These are phyloP conservation scores for Vairimorpha ceranae DNA, from an alignment of 371 early-diverging fungal genomes.

Conservation along the genomic window DNA sequence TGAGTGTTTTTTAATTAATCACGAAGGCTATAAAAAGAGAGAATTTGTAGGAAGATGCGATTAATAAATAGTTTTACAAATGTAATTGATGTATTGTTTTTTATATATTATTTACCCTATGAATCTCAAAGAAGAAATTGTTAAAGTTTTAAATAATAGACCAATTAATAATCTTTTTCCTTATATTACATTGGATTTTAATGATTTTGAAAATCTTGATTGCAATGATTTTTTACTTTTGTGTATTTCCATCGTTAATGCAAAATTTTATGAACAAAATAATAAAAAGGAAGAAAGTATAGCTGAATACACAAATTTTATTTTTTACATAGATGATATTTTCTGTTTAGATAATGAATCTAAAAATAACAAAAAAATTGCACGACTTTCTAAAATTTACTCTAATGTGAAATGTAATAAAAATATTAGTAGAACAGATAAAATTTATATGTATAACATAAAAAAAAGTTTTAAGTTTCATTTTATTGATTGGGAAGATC, in stretches of 20 bases:
- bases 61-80: constrained; percentile 25
- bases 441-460: constrained; percentile 10
- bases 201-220: not conserved
- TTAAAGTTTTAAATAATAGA: not conserved
- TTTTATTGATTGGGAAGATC: constrained; percentile 40
- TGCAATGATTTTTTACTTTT: not conserved
- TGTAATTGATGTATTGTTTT: not conserved
- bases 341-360: not conserved
- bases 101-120: not conserved
- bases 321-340: not conserved
- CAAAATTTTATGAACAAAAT: not conserved
- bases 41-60: constrained; percentile 59
- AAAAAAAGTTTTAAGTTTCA: constrained; percentile 17
- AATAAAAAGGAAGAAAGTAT: not conserved
- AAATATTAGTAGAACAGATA: constrained; percentile 7
- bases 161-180: not conserved
- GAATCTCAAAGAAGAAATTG: not conserved
- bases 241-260: not conserved
- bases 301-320: not conserved
- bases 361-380: not conserved
- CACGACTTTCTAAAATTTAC: no score
- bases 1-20: constrained; percentile 63
- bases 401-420: no score
- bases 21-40: constrained; percentile 40
- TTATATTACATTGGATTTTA: not conserved